A percentile compares a stretch with the other conserved stretches of the same genome.
phyloP scores from a whole-genome alignment of 1,284 basidiomycete species.

The Coniophora puteana region DNA sequence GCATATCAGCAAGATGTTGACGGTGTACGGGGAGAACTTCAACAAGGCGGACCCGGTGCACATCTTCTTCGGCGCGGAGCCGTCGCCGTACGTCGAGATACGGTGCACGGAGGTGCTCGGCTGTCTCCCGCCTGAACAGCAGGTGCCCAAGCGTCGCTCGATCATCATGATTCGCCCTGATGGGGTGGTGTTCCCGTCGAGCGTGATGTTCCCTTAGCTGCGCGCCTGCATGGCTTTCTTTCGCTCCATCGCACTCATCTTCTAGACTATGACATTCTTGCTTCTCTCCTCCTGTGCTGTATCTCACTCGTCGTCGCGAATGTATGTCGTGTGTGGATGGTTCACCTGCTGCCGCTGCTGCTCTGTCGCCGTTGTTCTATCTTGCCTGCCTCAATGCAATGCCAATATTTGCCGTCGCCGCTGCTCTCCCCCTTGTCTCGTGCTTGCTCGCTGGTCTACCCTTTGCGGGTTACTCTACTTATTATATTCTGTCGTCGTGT shows the following conservation, averaged over 20 bases:
- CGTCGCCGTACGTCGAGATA: constrained; percentile 83
- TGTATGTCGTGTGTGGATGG: constrained; percentile 22
- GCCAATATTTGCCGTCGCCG: too few species aligned
- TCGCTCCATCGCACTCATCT: constrained; percentile 1
- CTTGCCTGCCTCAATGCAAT: too few species aligned
- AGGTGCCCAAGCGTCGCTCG: constrained; percentile 64
- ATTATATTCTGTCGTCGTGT: not conserved
- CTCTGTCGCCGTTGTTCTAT: constrained; percentile 13
- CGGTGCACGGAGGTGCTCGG: constrained; percentile 86
- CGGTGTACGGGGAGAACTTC: constrained; percentile 90
- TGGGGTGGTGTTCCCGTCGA: constrained; percentile 91
- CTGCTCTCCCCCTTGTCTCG: not conserved
- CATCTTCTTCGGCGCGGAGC: constrained; percentile 88
- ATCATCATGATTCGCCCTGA: constrained; percentile 86
- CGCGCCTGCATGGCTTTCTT: too few species aligned
- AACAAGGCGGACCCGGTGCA: constrained; percentile 71
- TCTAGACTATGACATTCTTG: constrained; percentile 9
- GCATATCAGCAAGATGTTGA: constrained; percentile 72
- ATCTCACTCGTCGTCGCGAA: constrained; percentile 11
- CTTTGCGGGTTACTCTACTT: constrained; percentile 1
- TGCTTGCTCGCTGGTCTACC: not conserved
- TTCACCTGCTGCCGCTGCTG: constrained; percentile 14
- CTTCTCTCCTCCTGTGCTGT: constrained; percentile 11
- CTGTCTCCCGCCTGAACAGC: constrained; percentile 68
- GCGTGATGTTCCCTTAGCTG: constrained; percentile 71